Evolutionary conservation across 345 rosid species (phyloP).

Genomic region (Gossypium arboreum): DNA sequence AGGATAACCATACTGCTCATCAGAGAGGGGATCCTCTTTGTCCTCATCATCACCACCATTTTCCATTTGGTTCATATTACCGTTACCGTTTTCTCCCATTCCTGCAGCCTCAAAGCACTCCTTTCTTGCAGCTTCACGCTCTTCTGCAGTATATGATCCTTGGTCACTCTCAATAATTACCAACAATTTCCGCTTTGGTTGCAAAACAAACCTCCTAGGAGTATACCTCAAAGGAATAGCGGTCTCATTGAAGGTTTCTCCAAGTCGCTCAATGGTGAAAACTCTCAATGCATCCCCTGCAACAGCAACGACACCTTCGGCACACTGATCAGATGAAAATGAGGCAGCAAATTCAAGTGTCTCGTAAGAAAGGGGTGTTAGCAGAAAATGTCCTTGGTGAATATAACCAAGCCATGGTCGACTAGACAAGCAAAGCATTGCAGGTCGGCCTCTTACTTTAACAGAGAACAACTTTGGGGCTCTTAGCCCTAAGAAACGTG

Average conservation of each 20-base stretch:
- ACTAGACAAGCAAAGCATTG: constrained; percentile 95
- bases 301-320: constrained; percentile 95
- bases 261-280: constrained; percentile 89
- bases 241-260: constrained; percentile 93
- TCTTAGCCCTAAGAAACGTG: constrained; percentile 87
- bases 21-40: constrained; percentile 77
- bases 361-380: constrained; percentile 95
- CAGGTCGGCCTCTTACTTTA: constrained; percentile 78
- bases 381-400: constrained; percentile 89
- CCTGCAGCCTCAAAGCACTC: constrained; percentile 85
- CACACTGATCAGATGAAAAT: constrained; percentile 97
- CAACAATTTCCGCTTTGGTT: constrained; percentile 69
- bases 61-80: constrained; percentile 59
- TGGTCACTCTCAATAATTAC: constrained; percentile 94
- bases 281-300: constrained; percentile 95
- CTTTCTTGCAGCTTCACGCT: constrained; percentile 91
- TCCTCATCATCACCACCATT: constrained; percentile 81
- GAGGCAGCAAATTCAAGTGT: constrained; percentile 94
- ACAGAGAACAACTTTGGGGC: constrained; percentile 90
- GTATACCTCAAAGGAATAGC: constrained; percentile 91
- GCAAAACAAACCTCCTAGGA: constrained; percentile 88
- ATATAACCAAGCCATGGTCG: constrained; percentile 99
- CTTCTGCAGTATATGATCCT: constrained; percentile 92
- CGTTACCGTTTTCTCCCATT: constrained; percentile 74
- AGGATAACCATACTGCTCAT: constrained; percentile 98